A percentile compares a stretch with the other conserved stretches of the same genome.
Conservation (phyloP, 2,329 filamentous ascomycete species). For the Exophiala phaeomuriformis region DNA sequence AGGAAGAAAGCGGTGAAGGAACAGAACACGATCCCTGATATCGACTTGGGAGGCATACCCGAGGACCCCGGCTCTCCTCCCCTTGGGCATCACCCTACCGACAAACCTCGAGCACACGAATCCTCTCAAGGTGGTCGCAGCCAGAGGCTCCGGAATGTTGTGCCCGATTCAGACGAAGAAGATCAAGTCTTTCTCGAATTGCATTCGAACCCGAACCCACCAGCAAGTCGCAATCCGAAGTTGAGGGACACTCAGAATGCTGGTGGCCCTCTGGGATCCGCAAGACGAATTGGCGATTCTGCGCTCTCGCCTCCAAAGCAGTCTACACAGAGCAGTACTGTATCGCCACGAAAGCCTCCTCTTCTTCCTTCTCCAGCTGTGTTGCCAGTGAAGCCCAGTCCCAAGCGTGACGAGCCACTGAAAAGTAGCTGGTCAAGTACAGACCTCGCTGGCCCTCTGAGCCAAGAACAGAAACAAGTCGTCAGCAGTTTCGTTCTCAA, state of each 20-base stretch:
- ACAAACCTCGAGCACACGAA: background rate
- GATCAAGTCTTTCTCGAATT: background rate
- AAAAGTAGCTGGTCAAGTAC: constrained; percentile 12
- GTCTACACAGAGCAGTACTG: background rate
- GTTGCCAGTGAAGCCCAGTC: background rate
- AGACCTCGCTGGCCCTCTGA: constrained; percentile 1
- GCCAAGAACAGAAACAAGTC: constrained; percentile 12
- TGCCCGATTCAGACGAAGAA: constrained; percentile 21
- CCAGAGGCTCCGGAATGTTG: constrained; percentile 1
- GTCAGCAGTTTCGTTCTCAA: constrained; percentile 15
- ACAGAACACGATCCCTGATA: background rate
- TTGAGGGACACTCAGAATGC: background rate
- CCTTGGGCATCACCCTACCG: background rate
- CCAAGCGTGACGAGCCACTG: constrained; percentile 2
- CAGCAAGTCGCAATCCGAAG: background rate
- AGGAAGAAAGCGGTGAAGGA: background rate
- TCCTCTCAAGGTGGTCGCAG: background rate
- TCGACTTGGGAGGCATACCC: background rate
- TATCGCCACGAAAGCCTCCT: constrained; percentile 1
- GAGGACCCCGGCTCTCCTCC: background rate
- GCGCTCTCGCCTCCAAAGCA: background rate
- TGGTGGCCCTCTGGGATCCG: background rate
- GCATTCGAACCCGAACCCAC: background rate
- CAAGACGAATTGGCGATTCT: background rate
- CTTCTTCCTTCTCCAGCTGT: background rate